Conservation (phyloP, 2,329 filamentous ascomycete genomes). For the Furcasterigmium furcatum region DNA sequence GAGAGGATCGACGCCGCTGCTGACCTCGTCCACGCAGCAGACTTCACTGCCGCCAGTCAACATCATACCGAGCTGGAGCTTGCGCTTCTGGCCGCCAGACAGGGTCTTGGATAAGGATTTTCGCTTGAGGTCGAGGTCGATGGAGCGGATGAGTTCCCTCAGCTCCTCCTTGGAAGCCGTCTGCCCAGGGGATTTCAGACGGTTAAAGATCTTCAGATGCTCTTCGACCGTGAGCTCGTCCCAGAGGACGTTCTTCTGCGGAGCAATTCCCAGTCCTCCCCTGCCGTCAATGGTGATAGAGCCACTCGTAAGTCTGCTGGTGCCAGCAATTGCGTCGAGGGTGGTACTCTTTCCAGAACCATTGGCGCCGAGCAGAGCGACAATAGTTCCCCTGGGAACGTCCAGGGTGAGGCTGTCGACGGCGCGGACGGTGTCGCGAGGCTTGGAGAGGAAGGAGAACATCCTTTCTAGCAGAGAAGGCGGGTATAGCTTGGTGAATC, state of each 20-base stretch:
- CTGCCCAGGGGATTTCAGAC: slow-evolving; percentile 54
- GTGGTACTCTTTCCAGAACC: slow-evolving; percentile 79
- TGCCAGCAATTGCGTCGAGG: slow-evolving; percentile 24
- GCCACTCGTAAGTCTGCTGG: slow-evolving; percentile 47
- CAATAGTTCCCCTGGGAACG: slow-evolving; percentile 75
- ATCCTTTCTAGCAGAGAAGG: slow-evolving; percentile 59
- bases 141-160: slow-evolving; percentile 50
- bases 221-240: slow-evolving; percentile 68
- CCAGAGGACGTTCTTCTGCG: slow-evolving; percentile 77
- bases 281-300: slow-evolving; percentile 69
- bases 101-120: slow-evolving; percentile 60
- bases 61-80: slow-evolving; percentile 76
- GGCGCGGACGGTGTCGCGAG: slow-evolving; percentile 66
- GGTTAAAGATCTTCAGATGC: slow-evolving; percentile 68
- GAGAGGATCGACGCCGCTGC: slow-evolving; percentile 69
- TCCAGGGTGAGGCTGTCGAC: slow-evolving; percentile 71
- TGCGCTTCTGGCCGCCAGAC: slow-evolving; percentile 74
- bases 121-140: slow-evolving; percentile 64
- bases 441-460: slow-evolving; percentile 41
- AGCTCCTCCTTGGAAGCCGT: slow-evolving; percentile 40
- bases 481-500: slow-evolving; percentile 75
- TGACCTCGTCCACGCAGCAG: slow-evolving; percentile 74
- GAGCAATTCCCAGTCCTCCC: slow-evolving; percentile 69
- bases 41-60: slow-evolving; percentile 72
- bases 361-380: slow-evolving; percentile 68